Evolutionary conservation across 2,329 filamentous ascomycete genomes (phyloP), one percentile per base, ranked within the genome.

Genomic region (Paraconiothyrium brasiliense): DNA sequence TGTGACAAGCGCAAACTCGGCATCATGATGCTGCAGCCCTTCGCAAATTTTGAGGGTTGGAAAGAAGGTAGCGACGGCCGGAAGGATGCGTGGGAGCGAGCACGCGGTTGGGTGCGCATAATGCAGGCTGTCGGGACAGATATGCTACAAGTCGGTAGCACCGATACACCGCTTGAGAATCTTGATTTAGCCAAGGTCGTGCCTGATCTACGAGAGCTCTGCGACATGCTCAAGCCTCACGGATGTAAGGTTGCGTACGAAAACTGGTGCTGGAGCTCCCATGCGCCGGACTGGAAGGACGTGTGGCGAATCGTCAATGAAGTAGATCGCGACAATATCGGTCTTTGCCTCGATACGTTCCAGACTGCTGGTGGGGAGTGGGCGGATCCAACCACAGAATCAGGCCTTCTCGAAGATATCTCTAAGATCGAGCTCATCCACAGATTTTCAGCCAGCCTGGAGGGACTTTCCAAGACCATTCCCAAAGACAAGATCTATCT

Each of bases 221-320:
- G 67, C 32, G 70, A 71, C 34, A 78, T 90, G 55, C 82, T 91
- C 1, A 84, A 84, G 0, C 73, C 82, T 24, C 83, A 86, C 50
- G 83, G 83, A 0, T 86, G 88, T 72, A 83, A 85, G 7, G 79
- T 94, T 20, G 90, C 90, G 0, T 94, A 93, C 67, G 91, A 94
- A 78, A 93, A 93, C 72, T 93, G 90, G 90, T 92, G 90, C 77
- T 94, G 91, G 91, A 88, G 88, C 0, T 92, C 90, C 0, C 85
- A 88, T 52, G 89, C 90, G 0, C 85, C 89, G 0, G 83, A 80
- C 0, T 94, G 91, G 91, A 85, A 84, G 65, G 84, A 89, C 52
- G 88, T 89, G 0, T 93, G 90, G 89, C 79, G 86, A 2, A 89
- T 93, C 13, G 89, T 92, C 4, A 71, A 85, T 64, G 82, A 82